These are phyloP conservation scores for Cladophialophora psammophila DNA, from an alignment of 2,329 filamentous ascomycete species.

Conservation along the genomic window DNA sequence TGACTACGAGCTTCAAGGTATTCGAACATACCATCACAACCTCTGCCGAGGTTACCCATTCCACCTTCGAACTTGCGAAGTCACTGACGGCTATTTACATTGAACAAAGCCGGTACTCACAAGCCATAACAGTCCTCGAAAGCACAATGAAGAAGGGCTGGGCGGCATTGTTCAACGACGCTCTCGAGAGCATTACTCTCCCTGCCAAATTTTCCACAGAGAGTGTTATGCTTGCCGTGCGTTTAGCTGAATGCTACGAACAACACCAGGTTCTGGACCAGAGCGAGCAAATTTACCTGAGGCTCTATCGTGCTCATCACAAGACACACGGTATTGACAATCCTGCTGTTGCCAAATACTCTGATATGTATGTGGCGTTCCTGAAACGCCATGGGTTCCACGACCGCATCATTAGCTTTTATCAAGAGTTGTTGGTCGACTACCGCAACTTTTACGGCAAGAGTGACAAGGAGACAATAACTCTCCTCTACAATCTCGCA, in stretches of 20 bases:
- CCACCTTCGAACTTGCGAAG: slow-evolving; percentile 43
- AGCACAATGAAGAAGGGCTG: slow-evolving; percentile 55
- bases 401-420: slow-evolving; percentile 48
- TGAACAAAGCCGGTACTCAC: slow-evolving; percentile 56
- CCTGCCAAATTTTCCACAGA: slow-evolving; percentile 54
- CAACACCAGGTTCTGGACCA: slow-evolving; percentile 47
- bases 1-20: slow-evolving; percentile 40
- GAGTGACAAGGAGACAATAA: slow-evolving; percentile 48
- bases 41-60: slow-evolving; percentile 48
- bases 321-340: slow-evolving; percentile 44
- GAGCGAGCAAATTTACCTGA: slow-evolving; percentile 48
- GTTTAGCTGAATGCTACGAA: slow-evolving; percentile 56
- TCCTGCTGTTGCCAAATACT: slow-evolving; percentile 46
- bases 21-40: slow-evolving; percentile 52
- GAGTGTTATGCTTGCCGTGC: slow-evolving; percentile 56
- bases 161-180: slow-evolving; percentile 56
- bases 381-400: slow-evolving; percentile 29
- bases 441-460: slow-evolving; percentile 47
- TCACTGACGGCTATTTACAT: slow-evolving; percentile 47
- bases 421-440: slow-evolving; percentile 51
- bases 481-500: slow-evolving; percentile 49
- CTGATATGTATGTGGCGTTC: slow-evolving; percentile 23
- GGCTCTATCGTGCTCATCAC: slow-evolving; percentile 48
- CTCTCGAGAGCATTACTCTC: slow-evolving; percentile 54
- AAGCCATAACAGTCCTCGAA: slow-evolving; percentile 57